Evolutionary conservation across 257 asterid species (phyloP), one percentile per base, ranked within the genome.

Genomic region (Mitragyna speciosa): DNA sequence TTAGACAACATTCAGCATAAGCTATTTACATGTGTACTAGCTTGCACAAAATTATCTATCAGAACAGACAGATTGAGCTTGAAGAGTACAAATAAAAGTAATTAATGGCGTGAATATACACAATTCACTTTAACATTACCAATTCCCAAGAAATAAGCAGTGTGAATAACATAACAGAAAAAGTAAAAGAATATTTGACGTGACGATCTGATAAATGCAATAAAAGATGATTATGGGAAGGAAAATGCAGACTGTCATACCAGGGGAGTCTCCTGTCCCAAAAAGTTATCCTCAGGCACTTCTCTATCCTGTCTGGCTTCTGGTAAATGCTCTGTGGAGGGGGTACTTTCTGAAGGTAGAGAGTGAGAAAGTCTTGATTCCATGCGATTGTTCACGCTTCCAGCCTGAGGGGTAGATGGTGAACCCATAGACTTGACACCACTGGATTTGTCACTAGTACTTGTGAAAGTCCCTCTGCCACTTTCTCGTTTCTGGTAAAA

Each of bases 401-500:
- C 96, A 77, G 93, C 97, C 88, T 88, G 94, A 84, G 99, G 96
- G 68, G 97, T 96, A 79, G 99, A 94, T 76, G 97, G 93, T 76
- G 86, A 88, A 84, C 97, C 90, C 3, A 88, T 83, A 65, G 98
- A 92, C 86, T 93, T 94, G 82, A 91, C 81, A 71, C 99, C 99
- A 89, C 97, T 91, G 48, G 98, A 96, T 89, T 86, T 96, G 73
- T 92, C 99, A 83, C 98, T 96, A 52, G 92, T 89, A 91, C 96
- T 94, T 61, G 90, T 93, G 86, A 96, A 86, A 77, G 92, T 82
- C 75, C 97, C 98, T 41, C 70, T 49, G 76, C 94, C 97, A 79
- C 89, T 85, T 76, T 96, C 99, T 82, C 96, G 92, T 87, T 91
- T 96, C 99, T 96, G 85, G 74, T 65, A 76, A 78, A 79, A 76